A percentile compares a stretch with the other conserved stretches of the same genome.
phyloP scores from a whole-genome alignment of 2,329 filamentous ascomycete species.

The Cladosporium velox region DNA sequence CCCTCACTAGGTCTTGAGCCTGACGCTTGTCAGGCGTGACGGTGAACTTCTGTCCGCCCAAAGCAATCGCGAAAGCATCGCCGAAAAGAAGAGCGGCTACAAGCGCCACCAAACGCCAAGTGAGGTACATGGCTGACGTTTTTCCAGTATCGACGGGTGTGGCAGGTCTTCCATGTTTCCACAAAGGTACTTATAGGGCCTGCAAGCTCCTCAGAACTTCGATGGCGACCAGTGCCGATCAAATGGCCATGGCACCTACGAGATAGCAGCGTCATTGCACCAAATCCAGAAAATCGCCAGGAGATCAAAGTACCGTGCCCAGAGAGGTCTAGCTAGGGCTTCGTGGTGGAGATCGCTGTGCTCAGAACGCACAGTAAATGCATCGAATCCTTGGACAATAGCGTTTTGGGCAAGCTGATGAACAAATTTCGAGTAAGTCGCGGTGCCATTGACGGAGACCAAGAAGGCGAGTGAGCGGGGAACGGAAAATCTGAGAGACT shows the following conservation, averaged over 20 bases:
- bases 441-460: conserved; percentile 9
- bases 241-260: not conserved
- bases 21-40: conserved; percentile 9
- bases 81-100: not conserved
- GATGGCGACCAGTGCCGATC: not conserved
- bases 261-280: not conserved
- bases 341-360: not conserved
- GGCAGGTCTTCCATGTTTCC: not conserved
- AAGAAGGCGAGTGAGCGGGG: not conserved
- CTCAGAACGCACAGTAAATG: not conserved
- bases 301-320: not conserved
- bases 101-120: not conserved
- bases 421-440: not conserved
- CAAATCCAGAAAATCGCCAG: not conserved
- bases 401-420: not conserved
- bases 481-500: conserved; percentile 11
- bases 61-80: not conserved
- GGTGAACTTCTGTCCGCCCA: not conserved
- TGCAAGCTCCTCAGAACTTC: not conserved
- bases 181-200: not conserved
- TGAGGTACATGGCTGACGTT: not conserved
- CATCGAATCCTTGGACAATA: not conserved
- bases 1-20: conserved; percentile 3
- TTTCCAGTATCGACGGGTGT: not conserved
- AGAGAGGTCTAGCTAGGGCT: not conserved